Evolutionary conservation across 306 rosid genomes (phyloP).

Genomic region (Cyamopsis tetragonoloba): DNA sequence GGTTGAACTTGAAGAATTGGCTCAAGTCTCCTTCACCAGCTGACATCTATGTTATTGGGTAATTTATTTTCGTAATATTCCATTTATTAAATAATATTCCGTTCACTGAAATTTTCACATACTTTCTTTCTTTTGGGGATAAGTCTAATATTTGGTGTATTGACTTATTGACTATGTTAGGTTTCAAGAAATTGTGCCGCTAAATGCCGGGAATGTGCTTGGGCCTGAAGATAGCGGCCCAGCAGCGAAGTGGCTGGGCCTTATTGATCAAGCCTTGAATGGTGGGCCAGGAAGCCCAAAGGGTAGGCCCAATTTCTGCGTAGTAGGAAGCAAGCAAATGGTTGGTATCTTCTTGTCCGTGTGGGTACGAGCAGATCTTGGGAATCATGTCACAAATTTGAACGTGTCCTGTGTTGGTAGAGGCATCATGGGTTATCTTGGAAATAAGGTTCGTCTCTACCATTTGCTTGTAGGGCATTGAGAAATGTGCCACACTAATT

Average conservation of each 20-base stretch:
- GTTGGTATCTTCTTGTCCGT: slow-evolving; percentile 85
- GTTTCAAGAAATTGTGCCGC: slow-evolving; percentile 94
- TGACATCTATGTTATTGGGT: slow-evolving; percentile 83
- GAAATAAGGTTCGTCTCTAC: slow-evolving; percentile 66
- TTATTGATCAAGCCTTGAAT: slow-evolving; percentile 55
- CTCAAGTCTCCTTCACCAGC: slow-evolving; percentile 57
- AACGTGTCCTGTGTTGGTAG: slow-evolving; percentile 75
- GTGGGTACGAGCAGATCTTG: slow-evolving; percentile 60
- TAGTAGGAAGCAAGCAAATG: slow-evolving; percentile 89
- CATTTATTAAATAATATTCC: background rate
- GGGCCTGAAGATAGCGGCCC: slow-evolving; percentile 85
- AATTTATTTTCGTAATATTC: background rate
- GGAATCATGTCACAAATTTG: slow-evolving; percentile 36
- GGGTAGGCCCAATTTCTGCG: slow-evolving; percentile 49
- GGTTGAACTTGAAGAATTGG: slow-evolving; percentile 68
- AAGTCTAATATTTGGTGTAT: background rate
- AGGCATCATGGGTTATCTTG: slow-evolving; percentile 93
- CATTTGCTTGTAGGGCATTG: no score
- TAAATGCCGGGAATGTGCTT: slow-evolving; percentile 81
- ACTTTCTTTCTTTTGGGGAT: background rate
- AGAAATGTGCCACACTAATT: no score
- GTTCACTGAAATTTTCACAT: no score
- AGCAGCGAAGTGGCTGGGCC: slow-evolving; percentile 65
- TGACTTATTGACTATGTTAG: slow-evolving; percentile 20
- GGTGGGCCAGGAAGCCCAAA: slow-evolving; percentile 16